Percentiles rank a stretch among this genome's conserved stretches.
Conservation (phyloP, 257 asterid genomes). For the Cynanchum wilfordii region DNA sequence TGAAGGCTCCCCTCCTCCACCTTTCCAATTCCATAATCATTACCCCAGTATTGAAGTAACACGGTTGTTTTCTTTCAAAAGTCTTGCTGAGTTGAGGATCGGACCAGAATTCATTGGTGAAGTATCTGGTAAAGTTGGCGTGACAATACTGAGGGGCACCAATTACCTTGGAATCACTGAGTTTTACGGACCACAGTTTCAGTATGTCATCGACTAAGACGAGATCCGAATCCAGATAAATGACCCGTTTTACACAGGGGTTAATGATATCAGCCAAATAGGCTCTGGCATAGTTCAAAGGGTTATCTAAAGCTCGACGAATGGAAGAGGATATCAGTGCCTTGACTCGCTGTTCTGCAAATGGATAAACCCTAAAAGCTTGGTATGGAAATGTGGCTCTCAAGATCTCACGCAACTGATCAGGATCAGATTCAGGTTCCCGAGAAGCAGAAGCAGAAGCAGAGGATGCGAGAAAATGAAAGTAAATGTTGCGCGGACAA, state of each 20-base stretch:
- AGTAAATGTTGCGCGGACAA: conserved; percentile 54
- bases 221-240: conserved; percentile 59
- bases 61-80: conserved; percentile 43
- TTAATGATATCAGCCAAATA: conserved; percentile 48
- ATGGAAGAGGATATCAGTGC: conserved; percentile 43
- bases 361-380: conserved; percentile 37
- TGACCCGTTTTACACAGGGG: conserved; percentile 39
- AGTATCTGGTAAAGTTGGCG: conserved; percentile 40
- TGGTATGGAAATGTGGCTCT: conserved; percentile 45
- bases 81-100: conserved; percentile 29
- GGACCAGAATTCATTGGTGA: conserved; percentile 47
- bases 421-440: background rate
- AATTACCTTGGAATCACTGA: conserved; percentile 39
- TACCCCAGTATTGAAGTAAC: conserved; percentile 75
- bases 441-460: conserved; percentile 4
- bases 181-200: conserved; percentile 29
- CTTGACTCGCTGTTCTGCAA: conserved; percentile 29
- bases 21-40: conserved; percentile 59
- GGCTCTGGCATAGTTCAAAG: conserved; percentile 64
- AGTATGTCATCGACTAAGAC: conserved; percentile 47
- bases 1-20: conserved; percentile 56
- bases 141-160: conserved; percentile 70
- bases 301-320: conserved; percentile 60
- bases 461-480: conserved; percentile 47
- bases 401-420: conserved; percentile 19